These are phyloP conservation scores for Choiromyces venosus DNA, from an alignment of 495 filamentous ascomycete genomes.

Conservation along the genomic window DNA sequence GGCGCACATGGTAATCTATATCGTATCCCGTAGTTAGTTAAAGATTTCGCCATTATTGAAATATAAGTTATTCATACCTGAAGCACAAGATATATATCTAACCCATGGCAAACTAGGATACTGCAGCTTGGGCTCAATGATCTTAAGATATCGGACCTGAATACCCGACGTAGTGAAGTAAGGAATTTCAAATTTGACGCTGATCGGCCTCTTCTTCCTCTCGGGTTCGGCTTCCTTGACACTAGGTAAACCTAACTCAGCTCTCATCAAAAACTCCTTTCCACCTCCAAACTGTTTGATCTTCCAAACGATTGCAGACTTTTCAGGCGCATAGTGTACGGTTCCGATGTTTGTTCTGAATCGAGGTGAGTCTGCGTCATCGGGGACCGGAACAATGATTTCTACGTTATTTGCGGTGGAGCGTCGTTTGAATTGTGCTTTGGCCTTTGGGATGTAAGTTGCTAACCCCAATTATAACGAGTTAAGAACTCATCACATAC, in stretches of 20 bases:
- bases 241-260: constrained; percentile 89
- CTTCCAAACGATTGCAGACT: constrained; percentile 98
- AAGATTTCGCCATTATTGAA: background rate
- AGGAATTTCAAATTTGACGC: constrained; percentile 99
- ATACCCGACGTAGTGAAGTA: constrained; percentile 99
- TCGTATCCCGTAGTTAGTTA: constrained; percentile 6
- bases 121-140: constrained; percentile 98
- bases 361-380: constrained; percentile 91
- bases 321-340: constrained; percentile 98
- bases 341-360: constrained; percentile 97
- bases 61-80: constrained; percentile 23
- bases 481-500: constrained; percentile 41
- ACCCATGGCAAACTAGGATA: constrained; percentile 99
- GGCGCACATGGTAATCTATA: constrained; percentile 39
- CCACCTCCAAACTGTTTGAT: constrained; percentile 99
- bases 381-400: constrained; percentile 93
- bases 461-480: background rate
- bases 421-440: constrained; percentile 96
- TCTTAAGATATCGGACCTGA: constrained; percentile 97
- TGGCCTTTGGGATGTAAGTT: constrained; percentile 52
- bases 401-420: constrained; percentile 99
- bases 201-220: constrained; percentile 85
- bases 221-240: constrained; percentile 98
- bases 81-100: constrained; percentile 65
- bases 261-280: constrained; percentile 99